phyloP scores from a whole-genome alignment of 441 rosid genomes.

The Biscutella laevigata region DNA sequence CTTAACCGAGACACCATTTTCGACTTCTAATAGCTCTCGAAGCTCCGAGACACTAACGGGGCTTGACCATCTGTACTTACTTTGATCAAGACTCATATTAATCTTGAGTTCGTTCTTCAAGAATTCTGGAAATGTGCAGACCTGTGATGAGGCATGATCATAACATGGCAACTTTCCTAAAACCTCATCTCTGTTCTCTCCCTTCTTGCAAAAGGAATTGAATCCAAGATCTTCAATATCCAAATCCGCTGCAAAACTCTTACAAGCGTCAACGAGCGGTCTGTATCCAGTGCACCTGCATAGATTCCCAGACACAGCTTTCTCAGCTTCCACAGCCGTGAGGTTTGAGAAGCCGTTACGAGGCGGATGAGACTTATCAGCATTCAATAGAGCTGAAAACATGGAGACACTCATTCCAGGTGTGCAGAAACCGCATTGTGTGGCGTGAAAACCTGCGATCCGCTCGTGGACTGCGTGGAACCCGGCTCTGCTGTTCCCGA shows the following conservation, averaged over 20 bases:
- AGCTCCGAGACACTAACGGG: conserved; percentile 51
- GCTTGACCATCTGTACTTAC: conserved; percentile 36
- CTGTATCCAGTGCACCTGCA: conserved; percentile 92
- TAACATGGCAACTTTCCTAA: conserved; percentile 45
- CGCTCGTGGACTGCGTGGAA: conserved; percentile 78
- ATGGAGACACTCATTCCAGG: conserved; percentile 87
- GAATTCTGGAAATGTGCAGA: conserved; percentile 47
- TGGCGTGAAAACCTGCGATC: conserved; percentile 69
- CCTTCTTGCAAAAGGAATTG: conserved; percentile 63
- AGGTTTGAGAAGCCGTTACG: conserved; percentile 55
- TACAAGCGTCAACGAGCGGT: conserved; percentile 78
- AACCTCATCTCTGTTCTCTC: conserved; percentile 36
- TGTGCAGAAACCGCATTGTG: conserved; percentile 89
- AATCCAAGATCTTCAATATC: conserved; percentile 81
- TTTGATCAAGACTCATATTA: conserved; percentile 26
- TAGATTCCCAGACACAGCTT: conserved; percentile 57
- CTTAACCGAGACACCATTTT: conserved; percentile 27
- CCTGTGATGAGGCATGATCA: conserved; percentile 9
- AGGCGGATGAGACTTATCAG: conserved; percentile 46
- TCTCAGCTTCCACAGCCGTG: conserved; percentile 67
- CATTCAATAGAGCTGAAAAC: conserved; percentile 58
- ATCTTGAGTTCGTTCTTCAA: conserved; percentile 39
- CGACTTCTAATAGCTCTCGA: conserved; percentile 28
- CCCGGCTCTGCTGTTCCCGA: conserved; percentile 65
- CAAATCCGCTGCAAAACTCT: conserved; percentile 66